Base-by-base conservation (phyloP, 2,329 filamentous ascomycete genomes). In the Pseudogymnoascus sp. region DNA sequence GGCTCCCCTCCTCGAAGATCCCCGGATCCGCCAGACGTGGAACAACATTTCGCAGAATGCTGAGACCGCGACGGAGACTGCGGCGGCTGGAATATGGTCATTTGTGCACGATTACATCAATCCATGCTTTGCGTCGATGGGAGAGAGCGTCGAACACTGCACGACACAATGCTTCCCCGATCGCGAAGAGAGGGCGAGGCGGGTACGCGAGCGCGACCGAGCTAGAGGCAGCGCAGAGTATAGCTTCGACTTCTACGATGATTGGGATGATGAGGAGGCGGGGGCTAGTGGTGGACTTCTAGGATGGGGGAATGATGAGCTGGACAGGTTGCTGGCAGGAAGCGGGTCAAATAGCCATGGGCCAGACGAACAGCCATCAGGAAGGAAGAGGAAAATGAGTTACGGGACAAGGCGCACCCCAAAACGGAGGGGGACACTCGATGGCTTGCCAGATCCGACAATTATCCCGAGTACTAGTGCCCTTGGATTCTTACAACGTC, bases 191-290 rank as follows among this genome's bases (percentile, higher is more conserved):
- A 86, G 89, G 64, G 79, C 86, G 60, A 86, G 90, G 31, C 85
- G 90, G 64, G 77, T 80, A 54, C 80, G 87, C 66, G 86, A 91
- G 70, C 83, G 88, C 51, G 82, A 83, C 18, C 78, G 82, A 7
- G 77, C 79, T 23, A 76, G 78, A 66, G 85, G 84, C 2, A 76
- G 86, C 61, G 89, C 92, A 29, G 93, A 97, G 76, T 85, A 89
- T 70, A 93, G 85, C 71, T 97, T 97, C 73, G 93, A 97, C 75
- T 97, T 97, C 74, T 97, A 97, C 78, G 93, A 97, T 75, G 93
- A 97, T 75, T 97, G 93, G 93, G 91, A 96, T 66, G 81, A 83
- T 42, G 81, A 84, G 63, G 83, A 86, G 23, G 71, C 72, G 60
- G 68, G 68, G 21, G 80, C 73, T 39, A 71, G 72, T 31, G 82